Evolutionary conservation across 148 eudicot genomes (phyloP).

Genomic region (Camellia granthamiana): DNA sequence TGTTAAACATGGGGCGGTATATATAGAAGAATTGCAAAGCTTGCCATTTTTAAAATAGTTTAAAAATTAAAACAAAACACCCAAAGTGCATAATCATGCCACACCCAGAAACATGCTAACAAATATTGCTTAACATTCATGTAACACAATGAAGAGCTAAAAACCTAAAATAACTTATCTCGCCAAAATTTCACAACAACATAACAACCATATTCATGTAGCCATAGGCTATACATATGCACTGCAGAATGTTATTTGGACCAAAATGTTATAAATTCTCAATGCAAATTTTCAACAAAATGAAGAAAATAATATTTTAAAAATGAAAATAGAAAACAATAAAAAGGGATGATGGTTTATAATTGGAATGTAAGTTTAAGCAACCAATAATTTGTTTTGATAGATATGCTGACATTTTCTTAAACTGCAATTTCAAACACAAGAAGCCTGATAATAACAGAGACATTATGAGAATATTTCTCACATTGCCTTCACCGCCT

Average conservation of each 20-base stretch:
- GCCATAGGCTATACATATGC: neutral
- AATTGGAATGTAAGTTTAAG: neutral
- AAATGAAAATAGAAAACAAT: neutral
- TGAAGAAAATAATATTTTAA: too few species aligned
- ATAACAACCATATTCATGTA: neutral
- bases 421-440: neutral
- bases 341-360: neutral
- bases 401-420: neutral
- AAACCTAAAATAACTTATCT: neutral
- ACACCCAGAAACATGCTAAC: neutral
- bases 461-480: neutral
- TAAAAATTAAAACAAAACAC: neutral
- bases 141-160: neutral
- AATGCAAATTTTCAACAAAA: neutral
- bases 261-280: too few species aligned
- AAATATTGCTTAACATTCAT: neutral
- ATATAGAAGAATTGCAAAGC: neutral
- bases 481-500: neutral
- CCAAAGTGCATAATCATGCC: neutral
- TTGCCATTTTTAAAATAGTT: neutral
- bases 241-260: neutral
- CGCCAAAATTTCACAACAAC: neutral
- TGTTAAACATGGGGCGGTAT: neutral
- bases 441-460: neutral
- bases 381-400: neutral